These are phyloP conservation scores for Coniochaeta sp. DNA, from an alignment of 2,329 filamentous ascomycete species.

Conservation along the genomic window DNA sequence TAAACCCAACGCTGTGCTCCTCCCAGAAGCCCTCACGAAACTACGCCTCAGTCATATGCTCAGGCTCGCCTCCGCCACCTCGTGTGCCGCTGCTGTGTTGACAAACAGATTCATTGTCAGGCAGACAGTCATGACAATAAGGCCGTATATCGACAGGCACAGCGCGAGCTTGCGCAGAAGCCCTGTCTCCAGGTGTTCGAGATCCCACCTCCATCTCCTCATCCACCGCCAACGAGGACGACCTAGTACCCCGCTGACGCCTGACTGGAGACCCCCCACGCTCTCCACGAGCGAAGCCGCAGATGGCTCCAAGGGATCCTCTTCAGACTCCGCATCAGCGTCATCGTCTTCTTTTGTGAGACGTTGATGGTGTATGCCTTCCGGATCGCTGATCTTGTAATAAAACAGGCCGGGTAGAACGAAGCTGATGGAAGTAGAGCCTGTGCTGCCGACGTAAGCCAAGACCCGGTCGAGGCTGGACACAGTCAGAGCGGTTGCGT, in stretches of 20 bases:
- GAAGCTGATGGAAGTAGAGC: constrained; percentile 92
- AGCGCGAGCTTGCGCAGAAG: constrained; percentile 67
- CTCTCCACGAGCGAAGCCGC: constrained; percentile 32
- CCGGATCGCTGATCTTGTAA: constrained; percentile 92
- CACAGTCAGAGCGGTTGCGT: constrained; percentile 85
- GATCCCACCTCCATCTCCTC: constrained; percentile 50
- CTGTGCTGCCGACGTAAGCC: constrained; percentile 91
- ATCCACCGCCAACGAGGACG: constrained; percentile 40
- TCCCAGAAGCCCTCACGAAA: neutral
- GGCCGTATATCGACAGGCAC: constrained; percentile 72
- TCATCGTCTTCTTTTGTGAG: constrained; percentile 89
- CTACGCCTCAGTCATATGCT: neutral
- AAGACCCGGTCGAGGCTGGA: constrained; percentile 84
- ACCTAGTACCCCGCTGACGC: constrained; percentile 25
- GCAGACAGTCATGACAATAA: constrained; percentile 84
- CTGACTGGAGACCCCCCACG: constrained; percentile 36
- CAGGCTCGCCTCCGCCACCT: constrained; percentile 4
- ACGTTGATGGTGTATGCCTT: constrained; percentile 78
- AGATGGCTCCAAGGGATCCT: constrained; percentile 28
- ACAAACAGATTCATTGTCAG: constrained; percentile 73
- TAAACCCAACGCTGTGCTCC: neutral
- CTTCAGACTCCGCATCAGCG: constrained; percentile 34
- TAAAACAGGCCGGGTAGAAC: constrained; percentile 95
- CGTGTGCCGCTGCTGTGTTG: neutral
- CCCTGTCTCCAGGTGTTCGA: constrained; percentile 57